A percentile compares a stretch with the other conserved stretches of the same genome.
Conservation (phyloP, 306 rosid species). For the Quercus agrifolia region DNA sequence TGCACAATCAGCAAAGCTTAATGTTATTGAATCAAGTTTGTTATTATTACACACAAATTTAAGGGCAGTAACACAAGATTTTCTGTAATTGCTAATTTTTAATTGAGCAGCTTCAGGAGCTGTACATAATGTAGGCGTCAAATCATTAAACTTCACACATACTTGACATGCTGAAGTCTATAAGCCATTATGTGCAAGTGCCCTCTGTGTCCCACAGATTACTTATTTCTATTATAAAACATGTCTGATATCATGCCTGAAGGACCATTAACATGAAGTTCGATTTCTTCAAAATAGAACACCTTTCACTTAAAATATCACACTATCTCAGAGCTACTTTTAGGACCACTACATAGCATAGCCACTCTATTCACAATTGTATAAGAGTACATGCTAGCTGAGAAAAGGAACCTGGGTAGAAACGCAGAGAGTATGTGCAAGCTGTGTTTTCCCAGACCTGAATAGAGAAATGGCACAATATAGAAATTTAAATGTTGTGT, state of each 20-base stretch:
- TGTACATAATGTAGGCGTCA: too few species aligned
- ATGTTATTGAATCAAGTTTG: background rate
- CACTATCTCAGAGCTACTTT: too few species aligned
- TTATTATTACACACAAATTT: background rate
- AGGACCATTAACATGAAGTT: background rate
- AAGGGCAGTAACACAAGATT: background rate
- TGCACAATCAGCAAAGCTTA: slow-evolving; percentile 17
- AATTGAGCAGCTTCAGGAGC: background rate
- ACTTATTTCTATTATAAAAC: background rate
- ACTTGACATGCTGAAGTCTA: background rate
- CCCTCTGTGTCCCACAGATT: background rate
- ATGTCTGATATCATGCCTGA: background rate
- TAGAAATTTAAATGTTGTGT: background rate
- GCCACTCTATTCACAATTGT: background rate
- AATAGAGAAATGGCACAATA: slow-evolving; percentile 2
- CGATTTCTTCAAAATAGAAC: background rate
- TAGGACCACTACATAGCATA: background rate
- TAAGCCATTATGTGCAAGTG: background rate
- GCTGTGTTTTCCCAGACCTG: slow-evolving; percentile 97
- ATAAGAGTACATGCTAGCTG: background rate
- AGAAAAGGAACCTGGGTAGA: slow-evolving; percentile 73
- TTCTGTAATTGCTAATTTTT: background rate
- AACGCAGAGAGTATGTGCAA: slow-evolving; percentile 96
- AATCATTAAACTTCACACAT: background rate
- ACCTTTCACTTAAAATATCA: background rate